These are phyloP conservation scores for Lachnellula occidentalis DNA, from an alignment of 2,329 filamentous ascomycete species.

Conservation along the genomic window DNA sequence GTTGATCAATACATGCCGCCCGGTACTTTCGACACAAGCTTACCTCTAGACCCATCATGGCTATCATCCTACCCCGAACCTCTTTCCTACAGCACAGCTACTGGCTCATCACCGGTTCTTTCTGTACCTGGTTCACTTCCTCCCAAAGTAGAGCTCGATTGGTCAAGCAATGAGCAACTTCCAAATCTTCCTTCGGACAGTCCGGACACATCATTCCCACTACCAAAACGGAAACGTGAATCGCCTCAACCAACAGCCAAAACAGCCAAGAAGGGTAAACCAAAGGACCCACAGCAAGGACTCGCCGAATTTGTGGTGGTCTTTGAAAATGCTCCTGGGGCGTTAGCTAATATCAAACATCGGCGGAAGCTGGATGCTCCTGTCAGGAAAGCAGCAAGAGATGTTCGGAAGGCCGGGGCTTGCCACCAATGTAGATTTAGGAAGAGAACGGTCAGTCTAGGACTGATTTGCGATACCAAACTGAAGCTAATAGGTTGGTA, in stretches of 20 bases:
- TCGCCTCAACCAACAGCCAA: constrained; percentile 12
- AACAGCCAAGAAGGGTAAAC: constrained; percentile 7
- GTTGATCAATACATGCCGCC: not conserved
- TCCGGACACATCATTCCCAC: not conserved
- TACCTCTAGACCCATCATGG: not conserved
- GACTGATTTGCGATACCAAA: not conserved
- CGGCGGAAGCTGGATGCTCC: constrained; percentile 21
- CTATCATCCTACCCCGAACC: not conserved
- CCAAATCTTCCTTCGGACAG: not conserved
- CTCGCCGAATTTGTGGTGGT: constrained; percentile 22
- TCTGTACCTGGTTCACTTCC: not conserved
- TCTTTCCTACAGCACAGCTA: not conserved
- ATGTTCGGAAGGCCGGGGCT: constrained; percentile 26
- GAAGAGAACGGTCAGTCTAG: constrained; percentile 23
- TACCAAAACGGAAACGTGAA: constrained; percentile 13
- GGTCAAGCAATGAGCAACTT: constrained; percentile 7
- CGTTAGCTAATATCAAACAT: constrained; percentile 19
- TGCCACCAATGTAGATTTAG: constrained; percentile 28
- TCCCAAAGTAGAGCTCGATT: constrained; percentile 5
- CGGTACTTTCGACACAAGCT: not conserved
- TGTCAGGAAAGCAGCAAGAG: constrained; percentile 22
- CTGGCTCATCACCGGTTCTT: not conserved
- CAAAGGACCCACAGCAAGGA: not conserved
- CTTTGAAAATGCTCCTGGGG: constrained; percentile 23
- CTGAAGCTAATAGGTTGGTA: not conserved